Conservation (phyloP, 495 filamentous ascomycete species). For the Aspergillus nanangensis region DNA sequence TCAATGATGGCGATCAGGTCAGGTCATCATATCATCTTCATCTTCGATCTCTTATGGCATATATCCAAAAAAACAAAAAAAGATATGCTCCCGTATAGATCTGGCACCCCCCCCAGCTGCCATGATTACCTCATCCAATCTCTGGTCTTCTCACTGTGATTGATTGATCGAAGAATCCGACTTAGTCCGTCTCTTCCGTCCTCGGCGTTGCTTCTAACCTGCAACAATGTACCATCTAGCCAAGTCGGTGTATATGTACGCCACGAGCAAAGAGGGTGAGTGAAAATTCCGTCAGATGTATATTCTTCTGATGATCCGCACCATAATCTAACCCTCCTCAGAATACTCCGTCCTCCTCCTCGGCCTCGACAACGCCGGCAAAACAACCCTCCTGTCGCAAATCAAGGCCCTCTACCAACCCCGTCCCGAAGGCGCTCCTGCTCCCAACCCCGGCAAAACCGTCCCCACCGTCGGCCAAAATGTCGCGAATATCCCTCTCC, state of each 20-base stretch:
- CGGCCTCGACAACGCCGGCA: constrained; percentile 96
- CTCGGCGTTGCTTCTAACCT: constrained; percentile 8
- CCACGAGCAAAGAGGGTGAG: constrained; percentile 90
- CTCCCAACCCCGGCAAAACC: constrained; percentile 58
- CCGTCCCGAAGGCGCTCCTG: constrained; percentile 48
- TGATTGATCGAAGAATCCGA: too few species aligned
- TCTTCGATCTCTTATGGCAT: too few species aligned
- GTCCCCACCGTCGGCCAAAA: constrained; percentile 98
- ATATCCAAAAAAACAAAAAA: not conserved
- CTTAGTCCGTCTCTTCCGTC: constrained; percentile 1
- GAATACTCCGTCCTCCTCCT: constrained; percentile 98
- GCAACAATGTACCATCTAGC: constrained; percentile 89
- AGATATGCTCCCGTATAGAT: too few species aligned
- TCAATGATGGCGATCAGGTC: not conserved
- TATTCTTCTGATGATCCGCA: too few species aligned
- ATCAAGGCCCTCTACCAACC: constrained; percentile 83
- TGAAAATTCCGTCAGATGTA: not conserved
- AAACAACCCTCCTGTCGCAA: constrained; percentile 96
- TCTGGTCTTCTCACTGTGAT: constrained; percentile 8
- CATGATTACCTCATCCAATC: constrained; percentile 15
- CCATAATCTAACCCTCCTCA: constrained; percentile 30
- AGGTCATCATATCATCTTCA: not conserved
- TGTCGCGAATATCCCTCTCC: constrained; percentile 80
- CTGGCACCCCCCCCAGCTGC: constrained; percentile 9
- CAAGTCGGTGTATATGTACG: constrained; percentile 89